Evolutionary conservation across 2,329 filamentous ascomycete genomes (phyloP), one percentile per base, ranked within the genome.

Genomic region (Aquanectria penicillioides): DNA sequence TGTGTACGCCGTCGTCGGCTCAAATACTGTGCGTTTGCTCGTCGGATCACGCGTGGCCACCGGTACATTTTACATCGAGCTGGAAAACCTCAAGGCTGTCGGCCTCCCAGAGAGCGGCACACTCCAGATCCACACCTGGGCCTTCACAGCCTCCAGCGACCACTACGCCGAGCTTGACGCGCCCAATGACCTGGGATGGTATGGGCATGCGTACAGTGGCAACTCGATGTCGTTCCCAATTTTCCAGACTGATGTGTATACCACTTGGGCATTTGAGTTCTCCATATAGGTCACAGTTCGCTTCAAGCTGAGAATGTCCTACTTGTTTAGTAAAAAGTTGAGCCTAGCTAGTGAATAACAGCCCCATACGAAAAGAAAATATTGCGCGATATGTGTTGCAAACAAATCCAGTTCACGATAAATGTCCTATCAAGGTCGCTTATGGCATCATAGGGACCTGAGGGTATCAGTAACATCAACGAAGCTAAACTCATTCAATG

Each of bases 101-200:
- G 48, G 48, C 11, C 48, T 52, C n/a, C 48, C 48, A 5, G 13
- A 20, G 34, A 52, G 36, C n/a, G 48, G 48, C 18, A 52, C 48
- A 5, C 48, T 52, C 13, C 36, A 52, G 37, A 52, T 52, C 26
- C 48, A 52, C 28, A 52, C 48, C 8, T 52, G 41, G 13, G 48
- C 31, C 10, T 52, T 52, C 26, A 36, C 48, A 28, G 48, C 31
- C 20, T 31, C 48, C 3, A 15, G 11, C 20, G 36, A 52, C 26
- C 48, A 41, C 13, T 52, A 52, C 34, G 48, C 48, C 10, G 36
- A 41, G 26, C 25, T 41, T 4, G 48, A 41, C 5, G 18, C 48
- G 11, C 46, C 46, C 3, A 37, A 36, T 8, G 33, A 49, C 33
- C 22, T 49, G n/a, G 46, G 46, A 10, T 36, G 31, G 15, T 49